Conservation (phyloP, 1,284 basidiomycete species). For the Ustilago vetiveriae region DNA sequence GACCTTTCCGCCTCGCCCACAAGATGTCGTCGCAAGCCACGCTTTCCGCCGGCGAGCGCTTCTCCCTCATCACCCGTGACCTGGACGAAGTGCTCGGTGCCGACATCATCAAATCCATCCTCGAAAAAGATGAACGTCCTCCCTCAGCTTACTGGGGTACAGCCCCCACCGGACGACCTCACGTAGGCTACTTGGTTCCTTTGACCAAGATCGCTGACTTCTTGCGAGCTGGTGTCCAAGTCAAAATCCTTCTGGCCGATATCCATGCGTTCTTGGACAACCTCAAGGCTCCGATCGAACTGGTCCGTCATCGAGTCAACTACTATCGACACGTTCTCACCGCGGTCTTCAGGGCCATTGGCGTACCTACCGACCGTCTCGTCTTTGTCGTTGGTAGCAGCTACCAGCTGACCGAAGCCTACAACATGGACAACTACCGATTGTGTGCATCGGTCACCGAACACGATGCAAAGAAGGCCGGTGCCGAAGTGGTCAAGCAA, state of each 20-base stretch:
- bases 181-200: slow-evolving; percentile 96
- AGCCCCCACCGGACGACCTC: slow-evolving; percentile 89
- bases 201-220: slow-evolving; percentile 97
- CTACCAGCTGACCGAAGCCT: slow-evolving; percentile 90
- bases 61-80: slow-evolving; percentile 84
- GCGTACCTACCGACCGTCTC: slow-evolving; percentile 80
- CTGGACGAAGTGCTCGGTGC: slow-evolving; percentile 88
- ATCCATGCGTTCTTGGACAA: slow-evolving; percentile 98
- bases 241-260: slow-evolving; percentile 90
- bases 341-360: slow-evolving; percentile 85
- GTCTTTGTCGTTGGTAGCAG: slow-evolving; percentile 85
- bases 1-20: too few relatives aligned
- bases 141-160: slow-evolving; percentile 74
- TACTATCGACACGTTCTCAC: slow-evolving; percentile 88
- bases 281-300: slow-evolving; percentile 93
- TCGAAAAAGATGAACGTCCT: slow-evolving; percentile 72
- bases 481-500: slow-evolving; percentile 99
- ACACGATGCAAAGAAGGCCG: slow-evolving; percentile 97
- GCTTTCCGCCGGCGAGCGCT: slow-evolving; percentile 74
- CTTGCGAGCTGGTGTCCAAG: slow-evolving; percentile 87
- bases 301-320: slow-evolving; percentile 85
- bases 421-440: slow-evolving; percentile 94
- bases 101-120: slow-evolving; percentile 82
- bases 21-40: slow-evolving; percentile 37
- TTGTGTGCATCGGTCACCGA: slow-evolving; percentile 89